Evolutionary conservation across 805 yeast species (phyloP), one percentile per base, ranked within the genome.

Genomic region (Kodamaea sagamina): DNA sequence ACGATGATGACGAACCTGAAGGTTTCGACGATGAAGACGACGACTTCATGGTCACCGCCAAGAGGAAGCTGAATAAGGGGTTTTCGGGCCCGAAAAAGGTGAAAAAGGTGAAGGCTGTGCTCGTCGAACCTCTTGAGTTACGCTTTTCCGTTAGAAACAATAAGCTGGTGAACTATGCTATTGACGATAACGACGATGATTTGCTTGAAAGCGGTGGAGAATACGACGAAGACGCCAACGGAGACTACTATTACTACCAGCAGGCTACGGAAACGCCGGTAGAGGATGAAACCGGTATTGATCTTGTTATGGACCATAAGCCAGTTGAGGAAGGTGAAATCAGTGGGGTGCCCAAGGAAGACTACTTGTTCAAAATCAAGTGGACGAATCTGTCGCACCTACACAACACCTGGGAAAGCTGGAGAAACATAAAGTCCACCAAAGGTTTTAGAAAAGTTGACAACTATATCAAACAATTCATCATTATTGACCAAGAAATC

Each of bases 341-440:
- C 10, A 24, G 24, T 18, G 28, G 19, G 12, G 37, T 12, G n/a
- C 83, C 87, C 32, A 84, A 84, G 53, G 67, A 68, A 40, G 81
- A 78, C 47, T 83, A 72, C 55, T 75, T 79, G 39, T 67, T 79
- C 58, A 62, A 74, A 52, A 77, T 93, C 53, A 93, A 93, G 67
- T 93, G 99, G 99, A 73, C 78, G 13, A 87, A 79, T 42, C 73
- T 81, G 48, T 86, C 97, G 10, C 98, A 93, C 67, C 72, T 93
- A 48, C 99, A 93, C 66, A 93, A 92, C 62, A 84, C 96, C 0
- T 93, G 97, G 97, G 96, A 90, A 60, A 61, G 78, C 2, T 89
- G 84, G 65, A 66, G 63, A 9, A 62, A 66, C 2, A 57, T 83
- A 39, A 76, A 75, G 36, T 61, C 65, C 13, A 63, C 72, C 48